Conservation (phyloP, 2,329 filamentous ascomycete species). For the Arthrocladium fulminans region DNA sequence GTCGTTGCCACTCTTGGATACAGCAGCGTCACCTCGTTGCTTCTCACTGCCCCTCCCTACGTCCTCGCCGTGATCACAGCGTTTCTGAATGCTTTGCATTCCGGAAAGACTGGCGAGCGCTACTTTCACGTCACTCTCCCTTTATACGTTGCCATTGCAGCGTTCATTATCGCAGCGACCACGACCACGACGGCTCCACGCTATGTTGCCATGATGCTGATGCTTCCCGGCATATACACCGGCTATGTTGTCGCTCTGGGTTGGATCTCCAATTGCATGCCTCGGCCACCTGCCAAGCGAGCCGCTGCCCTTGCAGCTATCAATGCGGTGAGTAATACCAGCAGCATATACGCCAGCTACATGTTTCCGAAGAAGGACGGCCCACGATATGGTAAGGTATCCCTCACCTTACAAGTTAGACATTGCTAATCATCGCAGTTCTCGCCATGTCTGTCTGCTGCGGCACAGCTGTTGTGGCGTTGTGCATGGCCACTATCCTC, state of each 20-base stretch:
- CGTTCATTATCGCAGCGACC: conserved; percentile 60
- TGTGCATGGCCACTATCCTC: too few relatives aligned
- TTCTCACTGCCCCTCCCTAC: conserved; percentile 35
- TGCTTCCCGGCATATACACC: conserved; percentile 27
- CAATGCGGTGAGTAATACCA: conserved; percentile 62
- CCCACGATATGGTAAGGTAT: too few relatives aligned
- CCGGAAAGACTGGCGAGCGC: conserved; percentile 60
- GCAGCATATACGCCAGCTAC: conserved; percentile 61
- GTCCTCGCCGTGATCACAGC: conserved; percentile 40
- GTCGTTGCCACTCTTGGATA: conserved; percentile 42
- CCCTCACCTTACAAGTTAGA: too few relatives aligned
- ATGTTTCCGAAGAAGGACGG: conserved; percentile 60
- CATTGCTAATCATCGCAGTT: too few relatives aligned
- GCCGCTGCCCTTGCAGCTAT: conserved; percentile 65
- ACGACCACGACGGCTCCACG: conserved; percentile 54
- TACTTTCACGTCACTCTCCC: conserved; percentile 59
- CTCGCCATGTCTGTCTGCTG: too few relatives aligned
- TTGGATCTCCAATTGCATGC: conserved; percentile 70
- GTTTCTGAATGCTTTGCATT: conserved; percentile 59
- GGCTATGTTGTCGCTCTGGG: conserved; percentile 59
- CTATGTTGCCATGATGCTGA: conserved; percentile 43
- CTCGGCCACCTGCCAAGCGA: conserved; percentile 65
- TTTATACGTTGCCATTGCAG: conserved; percentile 51
- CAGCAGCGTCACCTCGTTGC: conserved; percentile 39
- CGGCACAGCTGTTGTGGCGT: too few relatives aligned